These are phyloP conservation scores for Lactarius indigo DNA, from an alignment of 768 basidiomycete species.

Conservation along the genomic window DNA sequence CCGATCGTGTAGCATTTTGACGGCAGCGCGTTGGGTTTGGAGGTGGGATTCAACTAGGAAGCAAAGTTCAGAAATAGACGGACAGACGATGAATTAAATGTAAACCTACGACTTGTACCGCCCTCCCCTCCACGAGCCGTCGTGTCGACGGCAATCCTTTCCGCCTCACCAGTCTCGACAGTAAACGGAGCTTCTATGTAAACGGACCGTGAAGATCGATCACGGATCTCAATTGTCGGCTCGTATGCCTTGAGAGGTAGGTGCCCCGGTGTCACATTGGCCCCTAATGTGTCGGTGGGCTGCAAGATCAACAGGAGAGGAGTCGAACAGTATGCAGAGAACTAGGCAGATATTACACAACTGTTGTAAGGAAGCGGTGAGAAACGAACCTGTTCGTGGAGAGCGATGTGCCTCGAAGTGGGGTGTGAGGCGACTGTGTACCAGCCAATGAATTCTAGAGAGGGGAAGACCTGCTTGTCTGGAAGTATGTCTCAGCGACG, in stretches of 20 bases:
- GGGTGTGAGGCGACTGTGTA: conserved; percentile 84
- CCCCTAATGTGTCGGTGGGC: conserved; percentile 44
- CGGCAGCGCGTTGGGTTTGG: conserved; percentile 88
- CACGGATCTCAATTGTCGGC: conserved; percentile 80
- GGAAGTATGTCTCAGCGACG: conserved; percentile 10
- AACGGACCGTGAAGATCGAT: conserved; percentile 68
- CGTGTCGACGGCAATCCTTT: conserved; percentile 97
- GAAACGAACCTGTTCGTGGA: conserved; percentile 76
- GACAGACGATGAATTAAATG: conserved; percentile 32
- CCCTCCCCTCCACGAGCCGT: conserved; percentile 83
- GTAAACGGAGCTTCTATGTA: conserved; percentile 84
- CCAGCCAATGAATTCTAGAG: conserved; percentile 97
- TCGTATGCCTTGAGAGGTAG: conserved; percentile 95
- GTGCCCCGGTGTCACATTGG: conserved; percentile 60
- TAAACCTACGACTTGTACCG: conserved; percentile 68
- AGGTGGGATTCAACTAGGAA: conserved; percentile 81
- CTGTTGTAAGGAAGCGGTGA: not conserved
- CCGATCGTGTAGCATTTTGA: conserved; percentile 94
- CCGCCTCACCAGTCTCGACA: conserved; percentile 97
- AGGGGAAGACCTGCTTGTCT: conserved; percentile 99
- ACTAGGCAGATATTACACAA: conserved; percentile 43
- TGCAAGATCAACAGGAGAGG: conserved; percentile 82
- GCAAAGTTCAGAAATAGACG: conserved; percentile 13
- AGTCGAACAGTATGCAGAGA: conserved; percentile 80
- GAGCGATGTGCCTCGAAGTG: conserved; percentile 65